phyloP scores from a whole-genome alignment of 2,329 filamentous ascomycete genomes.

The Scedosporium aurantiacum region DNA sequence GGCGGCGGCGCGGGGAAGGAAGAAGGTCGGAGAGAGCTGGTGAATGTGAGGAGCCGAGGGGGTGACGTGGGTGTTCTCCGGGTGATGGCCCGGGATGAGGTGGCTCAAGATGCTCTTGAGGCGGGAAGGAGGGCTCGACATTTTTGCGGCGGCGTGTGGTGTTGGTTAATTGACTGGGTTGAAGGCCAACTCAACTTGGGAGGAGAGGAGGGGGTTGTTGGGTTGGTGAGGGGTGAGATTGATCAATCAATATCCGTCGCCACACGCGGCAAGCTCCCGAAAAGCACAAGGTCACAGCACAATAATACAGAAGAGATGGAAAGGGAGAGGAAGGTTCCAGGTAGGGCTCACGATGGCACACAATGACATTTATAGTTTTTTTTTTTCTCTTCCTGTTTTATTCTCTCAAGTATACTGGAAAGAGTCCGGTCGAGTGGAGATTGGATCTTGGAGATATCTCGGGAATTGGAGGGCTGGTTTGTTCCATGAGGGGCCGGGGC shows the following conservation, averaged over 20 bases:
- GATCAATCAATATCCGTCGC: neutral
- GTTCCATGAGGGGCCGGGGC: neutral
- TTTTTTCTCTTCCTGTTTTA: too few relatives aligned
- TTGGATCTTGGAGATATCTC: neutral
- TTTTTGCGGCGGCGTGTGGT: conserved; percentile 18
- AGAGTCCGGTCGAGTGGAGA: neutral
- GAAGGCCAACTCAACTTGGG: conserved; percentile 24
- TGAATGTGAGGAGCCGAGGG: conserved; percentile 52
- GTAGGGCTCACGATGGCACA: neutral
- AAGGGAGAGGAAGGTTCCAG: neutral
- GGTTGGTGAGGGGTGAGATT: neutral
- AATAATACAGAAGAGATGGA: neutral
- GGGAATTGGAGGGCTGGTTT: neutral
- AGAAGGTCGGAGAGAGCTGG: conserved; percentile 76
- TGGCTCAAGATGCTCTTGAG: conserved; percentile 47
- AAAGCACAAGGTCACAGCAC: neutral
- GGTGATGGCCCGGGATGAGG: conserved; percentile 25
- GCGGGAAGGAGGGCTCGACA: conserved; percentile 55
- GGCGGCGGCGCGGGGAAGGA: conserved; percentile 71
- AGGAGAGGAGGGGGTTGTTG: neutral
- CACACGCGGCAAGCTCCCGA: neutral
- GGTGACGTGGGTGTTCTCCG: conserved; percentile 17
- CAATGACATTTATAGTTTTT: neutral
- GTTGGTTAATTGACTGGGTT: conserved; percentile 4
- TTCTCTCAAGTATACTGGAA: neutral